These are phyloP conservation scores for Cladosporium velox DNA, from an alignment of 2,329 filamentous ascomycete species.

Conservation along the genomic window DNA sequence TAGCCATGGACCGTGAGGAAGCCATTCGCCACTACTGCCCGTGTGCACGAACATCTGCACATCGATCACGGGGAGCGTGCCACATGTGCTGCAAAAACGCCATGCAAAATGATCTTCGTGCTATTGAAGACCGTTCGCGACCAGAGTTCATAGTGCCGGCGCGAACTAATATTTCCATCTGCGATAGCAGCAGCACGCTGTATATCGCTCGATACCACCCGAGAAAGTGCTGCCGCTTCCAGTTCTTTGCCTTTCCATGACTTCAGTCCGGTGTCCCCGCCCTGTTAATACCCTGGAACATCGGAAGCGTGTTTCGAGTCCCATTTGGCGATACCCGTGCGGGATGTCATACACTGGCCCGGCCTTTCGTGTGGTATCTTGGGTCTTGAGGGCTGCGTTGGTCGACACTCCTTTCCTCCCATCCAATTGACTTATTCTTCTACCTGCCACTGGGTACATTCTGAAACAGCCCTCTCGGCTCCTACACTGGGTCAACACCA, in stretches of 20 bases:
- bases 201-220: constrained; percentile 8
- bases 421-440: constrained; percentile 5
- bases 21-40: constrained; percentile 12
- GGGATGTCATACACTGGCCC: constrained; percentile 18
- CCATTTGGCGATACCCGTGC: constrained; percentile 2
- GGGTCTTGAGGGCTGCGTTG: constrained; percentile 2
- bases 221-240: not conserved
- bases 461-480: constrained; percentile 14
- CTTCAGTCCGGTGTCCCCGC: constrained; percentile 7
- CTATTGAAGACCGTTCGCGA: constrained; percentile 10
- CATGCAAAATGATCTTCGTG: constrained; percentile 14
- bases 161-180: not conserved
- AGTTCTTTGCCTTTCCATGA: constrained; percentile 1
- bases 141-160: constrained; percentile 2
- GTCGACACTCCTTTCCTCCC: constrained; percentile 7
- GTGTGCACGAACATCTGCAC: constrained; percentile 13
- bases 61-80: constrained; percentile 14
- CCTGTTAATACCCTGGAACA: constrained; percentile 4
- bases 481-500: constrained; percentile 7
- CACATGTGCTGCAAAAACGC: constrained; percentile 7
- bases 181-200: constrained; percentile 2
- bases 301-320: constrained; percentile 21
- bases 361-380: constrained; percentile 14
- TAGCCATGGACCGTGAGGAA: constrained; percentile 10
- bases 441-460: constrained; percentile 8